A percentile compares a stretch with the other conserved stretches of the same genome.
These are phyloP conservation scores for Saccharomycopsis sp. DNA, from an alignment of 805 yeast genomes.

Conservation along the genomic window DNA sequence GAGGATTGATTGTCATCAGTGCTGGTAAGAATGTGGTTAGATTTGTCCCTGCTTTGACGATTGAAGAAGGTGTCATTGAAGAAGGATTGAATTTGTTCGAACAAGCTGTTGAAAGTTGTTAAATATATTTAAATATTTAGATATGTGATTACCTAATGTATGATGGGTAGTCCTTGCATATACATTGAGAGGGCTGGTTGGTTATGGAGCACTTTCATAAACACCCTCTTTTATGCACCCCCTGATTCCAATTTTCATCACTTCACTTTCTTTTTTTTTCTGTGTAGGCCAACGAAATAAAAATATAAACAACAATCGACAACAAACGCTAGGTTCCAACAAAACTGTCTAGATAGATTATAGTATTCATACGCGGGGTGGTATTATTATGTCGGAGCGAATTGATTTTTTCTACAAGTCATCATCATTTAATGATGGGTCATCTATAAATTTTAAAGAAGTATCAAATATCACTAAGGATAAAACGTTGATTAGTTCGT, in stretches of 20 bases:
- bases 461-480: slow-evolving; percentile 19
- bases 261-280: too few species aligned
- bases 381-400: neutral
- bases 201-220: neutral
- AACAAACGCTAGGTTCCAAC: too few species aligned
- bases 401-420: neutral
- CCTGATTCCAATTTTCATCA: too few species aligned
- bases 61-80: slow-evolving; percentile 57
- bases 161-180: neutral
- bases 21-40: slow-evolving; percentile 91
- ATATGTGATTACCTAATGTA: neutral
- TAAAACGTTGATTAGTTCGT: slow-evolving; percentile 9
- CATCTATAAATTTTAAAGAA: slow-evolving; percentile 12
- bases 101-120: slow-evolving; percentile 36
- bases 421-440: neutral
- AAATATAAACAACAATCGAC: too few species aligned
- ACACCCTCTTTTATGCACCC: neutral
- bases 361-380: too few species aligned
- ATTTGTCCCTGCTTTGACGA: slow-evolving; percentile 87
- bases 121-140: neutral
- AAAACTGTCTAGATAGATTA: too few species aligned
- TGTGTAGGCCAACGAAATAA: too few species aligned
- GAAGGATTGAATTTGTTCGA: slow-evolving; percentile 70
- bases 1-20: slow-evolving; percentile 78
- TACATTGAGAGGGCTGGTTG: neutral